Evolutionary conservation across 192 early-diverging fungal genomes (phyloP).

Genomic region (Coemansia furcata): DNA sequence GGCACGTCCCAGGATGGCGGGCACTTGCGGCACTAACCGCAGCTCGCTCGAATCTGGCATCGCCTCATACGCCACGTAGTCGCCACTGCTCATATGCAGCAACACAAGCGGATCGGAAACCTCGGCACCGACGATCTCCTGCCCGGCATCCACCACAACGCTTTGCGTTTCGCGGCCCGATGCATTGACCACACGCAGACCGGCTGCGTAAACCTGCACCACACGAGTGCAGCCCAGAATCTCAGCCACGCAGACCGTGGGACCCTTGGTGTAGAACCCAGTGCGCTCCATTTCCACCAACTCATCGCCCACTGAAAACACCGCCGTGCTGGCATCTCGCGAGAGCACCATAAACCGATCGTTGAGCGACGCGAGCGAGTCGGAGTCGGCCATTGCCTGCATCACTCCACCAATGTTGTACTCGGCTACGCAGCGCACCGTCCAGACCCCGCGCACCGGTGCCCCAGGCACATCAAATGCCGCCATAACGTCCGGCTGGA

Average conservation of each 20-base stretch:
- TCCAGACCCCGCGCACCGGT: slow-evolving; percentile 44
- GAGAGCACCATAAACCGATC: slow-evolving; percentile 49
- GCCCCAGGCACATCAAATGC: slow-evolving; percentile 56
- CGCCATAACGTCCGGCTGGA: slow-evolving; percentile 61
- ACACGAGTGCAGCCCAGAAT: slow-evolving; percentile 69
- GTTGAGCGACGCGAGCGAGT: slow-evolving; percentile 18
- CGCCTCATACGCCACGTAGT: slow-evolving; percentile 59
- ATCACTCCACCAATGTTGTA: slow-evolving; percentile 51
- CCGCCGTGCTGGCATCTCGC: slow-evolving; percentile 36
- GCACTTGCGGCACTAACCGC: slow-evolving; percentile 18
- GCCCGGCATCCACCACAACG: slow-evolving; percentile 7
- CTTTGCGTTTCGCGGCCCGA: slow-evolving; percentile 34
- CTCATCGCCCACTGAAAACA: slow-evolving; percentile 80
- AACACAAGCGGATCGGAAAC: slow-evolving; percentile 83
- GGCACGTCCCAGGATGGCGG: background rate
- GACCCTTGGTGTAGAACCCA: slow-evolving; percentile 71
- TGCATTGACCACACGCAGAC: slow-evolving; percentile 69
- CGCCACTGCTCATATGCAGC: slow-evolving; percentile 64
- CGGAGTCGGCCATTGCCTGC: slow-evolving; percentile 31
- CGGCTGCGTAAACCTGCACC: slow-evolving; percentile 80
- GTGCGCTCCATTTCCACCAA: slow-evolving; percentile 68
- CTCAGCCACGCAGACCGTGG: slow-evolving; percentile 76
- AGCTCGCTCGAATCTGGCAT: slow-evolving; percentile 51
- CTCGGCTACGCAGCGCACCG: slow-evolving; percentile 30
- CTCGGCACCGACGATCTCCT: slow-evolving; percentile 64